These are phyloP conservation scores for Esteya vermicola DNA, from an alignment of 2,329 filamentous ascomycete species.

Conservation along the genomic window DNA sequence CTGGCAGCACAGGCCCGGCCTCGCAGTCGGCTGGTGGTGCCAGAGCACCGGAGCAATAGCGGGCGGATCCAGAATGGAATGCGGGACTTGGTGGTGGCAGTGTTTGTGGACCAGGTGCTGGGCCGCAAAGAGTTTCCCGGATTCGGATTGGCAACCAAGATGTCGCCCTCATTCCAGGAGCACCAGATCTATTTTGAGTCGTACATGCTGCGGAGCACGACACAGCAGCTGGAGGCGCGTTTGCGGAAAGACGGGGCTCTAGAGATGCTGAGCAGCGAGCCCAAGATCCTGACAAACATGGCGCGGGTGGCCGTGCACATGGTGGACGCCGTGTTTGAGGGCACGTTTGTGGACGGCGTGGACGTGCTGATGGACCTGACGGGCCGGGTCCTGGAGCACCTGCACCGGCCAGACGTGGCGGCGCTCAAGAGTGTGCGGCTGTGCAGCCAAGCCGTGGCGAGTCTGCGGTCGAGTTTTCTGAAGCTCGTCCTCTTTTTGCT, in stretches of 20 bases:
- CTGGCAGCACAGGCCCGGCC: conserved; percentile 50
- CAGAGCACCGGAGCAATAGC: conserved; percentile 34
- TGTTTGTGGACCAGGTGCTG: conserved; percentile 79
- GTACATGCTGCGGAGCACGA: conserved; percentile 63
- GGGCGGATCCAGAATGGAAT: conserved; percentile 61
- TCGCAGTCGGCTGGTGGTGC: conserved; percentile 30
- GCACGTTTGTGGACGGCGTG: conserved; percentile 87
- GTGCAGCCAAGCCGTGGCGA: conserved; percentile 68
- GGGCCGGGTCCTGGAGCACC: conserved; percentile 72
- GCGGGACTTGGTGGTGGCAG: conserved; percentile 59
- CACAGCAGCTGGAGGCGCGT: conserved; percentile 54
- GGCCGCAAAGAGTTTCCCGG: conserved; percentile 82
- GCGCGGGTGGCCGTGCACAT: conserved; percentile 68
- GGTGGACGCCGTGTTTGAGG: conserved; percentile 83
- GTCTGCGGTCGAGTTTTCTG: conserved; percentile 64
- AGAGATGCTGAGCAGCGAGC: conserved; percentile 62
- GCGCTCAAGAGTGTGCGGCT: conserved; percentile 77
- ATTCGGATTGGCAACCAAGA: conserved; percentile 71
- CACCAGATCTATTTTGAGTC: conserved; percentile 94
- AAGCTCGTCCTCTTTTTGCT: conserved; percentile 67
- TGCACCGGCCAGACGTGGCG: conserved; percentile 73
- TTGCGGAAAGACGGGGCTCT: conserved; percentile 61
- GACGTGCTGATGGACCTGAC: conserved; percentile 74
- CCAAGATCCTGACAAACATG: conserved; percentile 74
- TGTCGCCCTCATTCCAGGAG: conserved; percentile 84